Base-by-base conservation (phyloP, 768 basidiomycete genomes). In the Gymnopilus junonius region DNA sequence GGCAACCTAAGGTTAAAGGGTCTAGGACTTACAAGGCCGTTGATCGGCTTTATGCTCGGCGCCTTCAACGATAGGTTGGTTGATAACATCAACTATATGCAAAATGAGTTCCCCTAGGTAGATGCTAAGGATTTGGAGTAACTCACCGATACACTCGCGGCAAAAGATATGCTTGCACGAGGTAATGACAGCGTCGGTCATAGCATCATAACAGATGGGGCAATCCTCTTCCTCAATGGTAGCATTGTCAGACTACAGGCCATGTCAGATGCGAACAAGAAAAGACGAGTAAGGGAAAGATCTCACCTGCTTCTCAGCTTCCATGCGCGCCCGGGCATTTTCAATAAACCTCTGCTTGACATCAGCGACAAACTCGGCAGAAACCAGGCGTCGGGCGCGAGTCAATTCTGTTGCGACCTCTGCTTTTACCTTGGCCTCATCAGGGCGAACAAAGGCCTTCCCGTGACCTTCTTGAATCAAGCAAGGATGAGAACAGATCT, bases 401-500 rank as follows among this genome's bases (percentile, higher is more conserved):
- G 77, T 70, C 14, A 85, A 66, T 61, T 86, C 86, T 7, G 73
- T 75, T 23, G 77, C 72, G 43, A 76, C 65, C 39, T 79, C 74
- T 5, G 70, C 66, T 58, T 63, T 69, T 17, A 66, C 67, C n/a
- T 80, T 74, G 0, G 72, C 67, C 59, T 84, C 80, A 17, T 80
- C 78, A 4, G 78, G 68, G 15, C 68, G 69, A n/a, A 85, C 71
- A 59, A 81, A 84, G 0, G 83, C 82, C 0, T 73, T 76, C 2
- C 76, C 82, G 35, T 81, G n/a, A 15, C 48, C 80, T 65, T 88
- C 86, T 68, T 86, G 84, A 32, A 92, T 86, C 7, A 92, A 77
- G 14, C 80, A 83, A 2, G 91, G 87, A 71, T 91, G 90, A 37
- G 85, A 83, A 69, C 88, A 90, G 37, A 90, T 75, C 68, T 91